Conservation (phyloP, 768 basidiomycete species). For the Lentinula aciculospora region DNA sequence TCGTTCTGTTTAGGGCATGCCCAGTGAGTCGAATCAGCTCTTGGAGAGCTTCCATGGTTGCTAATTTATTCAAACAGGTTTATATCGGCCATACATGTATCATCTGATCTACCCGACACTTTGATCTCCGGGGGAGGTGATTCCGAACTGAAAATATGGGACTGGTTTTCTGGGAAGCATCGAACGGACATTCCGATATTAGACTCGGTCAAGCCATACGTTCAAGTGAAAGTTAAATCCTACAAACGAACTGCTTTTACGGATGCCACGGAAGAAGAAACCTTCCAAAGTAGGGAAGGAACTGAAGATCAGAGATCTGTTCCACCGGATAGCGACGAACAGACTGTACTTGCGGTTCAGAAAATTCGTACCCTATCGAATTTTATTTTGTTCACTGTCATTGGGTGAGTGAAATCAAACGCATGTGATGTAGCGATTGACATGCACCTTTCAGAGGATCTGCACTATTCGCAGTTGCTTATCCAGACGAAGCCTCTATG, state of each 20-base stretch:
- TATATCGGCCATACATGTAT: conserved; percentile 78
- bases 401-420: conserved; percentile 54
- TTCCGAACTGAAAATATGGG: conserved; percentile 66
- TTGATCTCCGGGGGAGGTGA: conserved; percentile 93
- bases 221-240: conserved; percentile 29
- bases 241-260: conserved; percentile 20
- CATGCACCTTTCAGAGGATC: conserved; percentile 44
- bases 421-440: not conserved
- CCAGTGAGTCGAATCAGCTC: conserved; percentile 43
- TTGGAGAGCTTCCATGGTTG: not conserved
- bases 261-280: conserved; percentile 13
- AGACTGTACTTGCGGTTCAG: conserved; percentile 47
- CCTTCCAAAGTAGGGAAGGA: conserved; percentile 10
- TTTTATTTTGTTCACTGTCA: conserved; percentile 58
- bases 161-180: conserved; percentile 63
- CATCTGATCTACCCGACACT: conserved; percentile 31
- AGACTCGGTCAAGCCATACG: conserved; percentile 41
- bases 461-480: conserved; percentile 53
- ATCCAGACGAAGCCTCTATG: conserved; percentile 19
- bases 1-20: conserved; percentile 81
- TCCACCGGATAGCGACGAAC: conserved; percentile 9
- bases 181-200: conserved; percentile 47
- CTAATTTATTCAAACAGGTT: conserved; percentile 43
- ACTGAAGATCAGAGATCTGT: conserved; percentile 1
- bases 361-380: conserved; percentile 45